Evolutionary conservation across 495 filamentous ascomycete genomes (phyloP).

Genomic region (Extremus antarcticus): DNA sequence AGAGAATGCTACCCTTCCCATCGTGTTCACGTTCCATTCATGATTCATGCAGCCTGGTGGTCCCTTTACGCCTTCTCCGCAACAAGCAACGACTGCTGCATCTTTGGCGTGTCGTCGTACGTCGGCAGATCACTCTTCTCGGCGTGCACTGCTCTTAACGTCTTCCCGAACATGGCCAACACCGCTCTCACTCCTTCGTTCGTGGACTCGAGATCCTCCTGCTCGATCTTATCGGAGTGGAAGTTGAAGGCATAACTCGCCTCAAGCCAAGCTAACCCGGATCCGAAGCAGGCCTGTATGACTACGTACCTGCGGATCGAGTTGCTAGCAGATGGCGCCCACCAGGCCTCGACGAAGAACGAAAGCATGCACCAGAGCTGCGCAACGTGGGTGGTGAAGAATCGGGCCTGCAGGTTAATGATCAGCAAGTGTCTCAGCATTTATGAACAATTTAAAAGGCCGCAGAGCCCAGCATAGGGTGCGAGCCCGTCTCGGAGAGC

Average conservation of each 20-base stretch:
- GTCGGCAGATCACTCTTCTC: neutral
- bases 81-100: neutral
- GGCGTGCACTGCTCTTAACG: neutral
- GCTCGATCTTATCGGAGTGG: neutral
- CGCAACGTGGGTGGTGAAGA: neutral
- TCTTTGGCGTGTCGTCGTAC: neutral
- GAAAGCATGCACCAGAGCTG: neutral
- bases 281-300: neutral
- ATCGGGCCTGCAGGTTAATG: no score
- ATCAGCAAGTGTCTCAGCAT: no score
- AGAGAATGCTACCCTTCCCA: no score
- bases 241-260: neutral
- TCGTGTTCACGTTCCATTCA: no score
- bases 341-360: neutral
- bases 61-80: neutral
- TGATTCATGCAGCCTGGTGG: no score
- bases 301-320: neutral
- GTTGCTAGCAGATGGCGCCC: neutral
- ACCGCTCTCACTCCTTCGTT: neutral
- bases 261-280: neutral
- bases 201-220: neutral
- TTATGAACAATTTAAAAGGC: no score
- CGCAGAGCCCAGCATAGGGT: no score
- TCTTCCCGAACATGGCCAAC: neutral
- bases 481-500: no score